Evolutionary conservation across 2,329 filamentous ascomycete genomes (phyloP), one percentile per base, ranked within the genome.

Genomic region (Cladosporium colombiae): DNA sequence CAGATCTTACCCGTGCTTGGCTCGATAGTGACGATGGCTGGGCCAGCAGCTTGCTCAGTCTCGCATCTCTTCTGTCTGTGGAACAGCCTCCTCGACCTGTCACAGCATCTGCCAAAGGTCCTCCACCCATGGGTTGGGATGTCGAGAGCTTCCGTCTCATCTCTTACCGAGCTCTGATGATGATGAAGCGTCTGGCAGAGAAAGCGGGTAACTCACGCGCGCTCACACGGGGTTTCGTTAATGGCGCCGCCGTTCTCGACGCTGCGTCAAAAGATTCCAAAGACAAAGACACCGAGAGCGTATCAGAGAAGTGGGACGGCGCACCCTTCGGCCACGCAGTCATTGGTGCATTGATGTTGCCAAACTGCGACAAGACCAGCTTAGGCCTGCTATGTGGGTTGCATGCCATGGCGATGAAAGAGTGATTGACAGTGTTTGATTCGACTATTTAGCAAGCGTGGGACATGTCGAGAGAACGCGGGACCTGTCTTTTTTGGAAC

Each of bases 11-110:
- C 4, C 87, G 87, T 65, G 83, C 86, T 0, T 98, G 95, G 93
- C 85, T 98, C 8, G 87, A 89, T 46, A 92, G 91, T 3, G 88
- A 90, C 50, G 93, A 96, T 71, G 91, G 91, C 0, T 95, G 97
- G 77, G 90, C 91, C 0, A 87, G 91, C 66, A 93, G 89, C 71
- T 83, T 98, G 8, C 86, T 94, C 65, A 86, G 88, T 25, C 83
- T 97, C 25, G 86, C 93, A 0, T 89, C 90, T 67, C 83, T 91
- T 5, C 82, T 97, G 3, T 90, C 89, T 68, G 83, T 83, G 7
- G 85, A 89, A 72, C 87, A 84, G 69, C 59, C 70, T 67, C 56
- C 65, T 55, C 67, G 29, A 58, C 65, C 68, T 29, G 66, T 59
- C 6, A 57, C 68, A 13, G 44, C 44, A 53, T 53, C 67, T 25